A percentile compares a stretch with the other conserved stretches of the same genome.
phyloP scores from a whole-genome alignment of 805 yeast species.

The Cyberlindnera japonica region DNA sequence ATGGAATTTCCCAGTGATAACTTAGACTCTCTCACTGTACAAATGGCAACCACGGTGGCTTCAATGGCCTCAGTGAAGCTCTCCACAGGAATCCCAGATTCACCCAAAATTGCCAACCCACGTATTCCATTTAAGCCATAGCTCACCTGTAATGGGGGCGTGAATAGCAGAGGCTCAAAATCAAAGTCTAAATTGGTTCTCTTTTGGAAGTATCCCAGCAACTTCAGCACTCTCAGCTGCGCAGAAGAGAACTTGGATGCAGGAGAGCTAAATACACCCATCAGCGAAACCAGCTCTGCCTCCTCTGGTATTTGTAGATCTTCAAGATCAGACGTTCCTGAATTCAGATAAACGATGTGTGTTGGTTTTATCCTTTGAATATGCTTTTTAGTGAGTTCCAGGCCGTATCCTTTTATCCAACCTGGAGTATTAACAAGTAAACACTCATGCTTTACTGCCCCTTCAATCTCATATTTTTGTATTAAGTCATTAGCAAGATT shows the following conservation, averaged over 20 bases:
- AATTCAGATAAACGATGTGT: slow-evolving; percentile 51
- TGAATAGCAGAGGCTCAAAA: slow-evolving; percentile 39
- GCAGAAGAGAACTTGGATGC: slow-evolving; percentile 41
- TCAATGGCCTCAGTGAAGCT: slow-evolving; percentile 35
- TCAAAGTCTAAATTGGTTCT: slow-evolving; percentile 28
- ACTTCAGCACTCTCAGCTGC: slow-evolving; percentile 49
- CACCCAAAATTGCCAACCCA: slow-evolving; percentile 35
- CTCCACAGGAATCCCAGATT: slow-evolving; percentile 29
- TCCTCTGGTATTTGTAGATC: slow-evolving; percentile 28
- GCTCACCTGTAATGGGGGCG: slow-evolving; percentile 39
- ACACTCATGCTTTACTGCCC: slow-evolving; percentile 23
- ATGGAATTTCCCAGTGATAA: slow-evolving; percentile 7
- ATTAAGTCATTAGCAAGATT: slow-evolving; percentile 40
- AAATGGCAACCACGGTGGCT: slow-evolving; percentile 35
- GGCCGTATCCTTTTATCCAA: slow-evolving; percentile 87
- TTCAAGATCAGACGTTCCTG: slow-evolving; percentile 29
- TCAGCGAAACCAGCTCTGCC: slow-evolving; percentile 33
- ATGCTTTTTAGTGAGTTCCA: slow-evolving; percentile 49
- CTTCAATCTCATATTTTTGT: slow-evolving; percentile 31
- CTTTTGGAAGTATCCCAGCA: slow-evolving; percentile 53
- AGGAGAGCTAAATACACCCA: slow-evolving; percentile 31
- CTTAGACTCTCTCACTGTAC: slow-evolving; percentile 16
- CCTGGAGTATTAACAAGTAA: slow-evolving; percentile 81
- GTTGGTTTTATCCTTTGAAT: slow-evolving; percentile 48
- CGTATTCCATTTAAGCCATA: slow-evolving; percentile 36